Percentiles rank a stretch among this genome's conserved stretches.
phyloP scores from a whole-genome alignment of 306 rosid genomes.

The Dryas alaskensis region DNA sequence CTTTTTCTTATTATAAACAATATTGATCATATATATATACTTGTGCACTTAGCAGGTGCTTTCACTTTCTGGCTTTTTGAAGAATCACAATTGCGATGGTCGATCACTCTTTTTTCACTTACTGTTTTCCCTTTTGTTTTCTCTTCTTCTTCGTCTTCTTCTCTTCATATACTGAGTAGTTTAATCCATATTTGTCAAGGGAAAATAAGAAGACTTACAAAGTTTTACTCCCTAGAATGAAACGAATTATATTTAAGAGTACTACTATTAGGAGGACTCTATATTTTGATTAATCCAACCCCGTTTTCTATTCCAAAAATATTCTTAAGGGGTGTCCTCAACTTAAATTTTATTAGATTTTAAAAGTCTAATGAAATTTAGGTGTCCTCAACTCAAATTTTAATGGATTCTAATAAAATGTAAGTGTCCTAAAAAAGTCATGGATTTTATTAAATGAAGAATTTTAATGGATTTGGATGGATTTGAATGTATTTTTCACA shows the following conservation, averaged over 20 bases:
- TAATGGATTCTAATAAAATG: no score
- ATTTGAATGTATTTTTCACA: no score
- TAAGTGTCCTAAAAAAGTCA: no score
- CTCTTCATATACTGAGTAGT: constrained; percentile 11
- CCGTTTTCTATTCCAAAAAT: no score
- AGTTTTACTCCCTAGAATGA: not conserved
- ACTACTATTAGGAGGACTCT: not conserved
- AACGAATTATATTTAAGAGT: not conserved
- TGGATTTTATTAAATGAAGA: no score
- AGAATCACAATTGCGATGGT: constrained; percentile 51
- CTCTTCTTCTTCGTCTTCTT: constrained; percentile 21
- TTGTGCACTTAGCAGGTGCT: constrained; percentile 38
- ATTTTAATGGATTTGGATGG: no score
- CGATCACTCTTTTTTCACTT: constrained; percentile 39
- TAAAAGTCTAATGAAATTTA: no score
- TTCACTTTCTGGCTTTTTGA: constrained; percentile 65
- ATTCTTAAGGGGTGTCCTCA: no score
- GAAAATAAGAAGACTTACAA: not conserved
- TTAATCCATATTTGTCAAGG: constrained; percentile 30
- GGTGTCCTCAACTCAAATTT: no score
- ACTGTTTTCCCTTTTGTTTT: constrained; percentile 24
- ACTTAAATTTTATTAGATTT: no score
- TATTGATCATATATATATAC: constrained; percentile 15
- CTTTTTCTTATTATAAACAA: constrained; percentile 28
- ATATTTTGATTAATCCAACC: no score